These are phyloP conservation scores for Corchorus capsularis DNA, from an alignment of 345 rosid species.

Conservation along the genomic window DNA sequence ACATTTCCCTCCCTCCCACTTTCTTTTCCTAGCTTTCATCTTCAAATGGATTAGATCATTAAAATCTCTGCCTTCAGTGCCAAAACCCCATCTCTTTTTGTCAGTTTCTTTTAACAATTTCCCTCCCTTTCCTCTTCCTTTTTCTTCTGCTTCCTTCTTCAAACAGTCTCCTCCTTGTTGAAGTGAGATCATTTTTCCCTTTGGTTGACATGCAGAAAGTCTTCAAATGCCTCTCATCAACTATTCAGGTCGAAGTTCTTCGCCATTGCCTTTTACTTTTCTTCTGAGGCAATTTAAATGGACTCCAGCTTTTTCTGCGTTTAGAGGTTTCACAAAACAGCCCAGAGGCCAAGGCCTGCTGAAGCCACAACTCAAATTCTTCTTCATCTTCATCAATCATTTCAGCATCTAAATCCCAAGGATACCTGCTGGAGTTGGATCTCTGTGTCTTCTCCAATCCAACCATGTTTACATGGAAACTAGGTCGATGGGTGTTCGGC, in stretches of 20 bases:
- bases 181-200: background rate
- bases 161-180: background rate
- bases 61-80: no score
- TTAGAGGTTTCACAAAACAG: constrained; percentile 85
- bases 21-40: no score
- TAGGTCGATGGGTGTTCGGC: constrained; percentile 96
- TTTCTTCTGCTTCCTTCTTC: background rate
- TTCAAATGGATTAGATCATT: no score
- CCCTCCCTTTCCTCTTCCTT: background rate
- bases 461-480: constrained; percentile 96
- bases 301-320: constrained; percentile 96
- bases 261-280: constrained; percentile 91
- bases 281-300: constrained; percentile 79
- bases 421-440: constrained; percentile 81
- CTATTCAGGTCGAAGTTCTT: constrained; percentile 65
- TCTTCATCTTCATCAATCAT: constrained; percentile 92
- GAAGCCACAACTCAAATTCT: constrained; percentile 89
- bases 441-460: constrained; percentile 85
- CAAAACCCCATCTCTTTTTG: background rate
- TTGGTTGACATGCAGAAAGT: background rate
- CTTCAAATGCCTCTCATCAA: constrained; percentile 5
- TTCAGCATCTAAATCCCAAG: constrained; percentile 91
- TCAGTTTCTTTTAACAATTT: background rate
- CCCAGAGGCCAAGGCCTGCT: constrained; percentile 88
- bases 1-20: background rate